A percentile compares a stretch with the other conserved stretches of the same genome.
phyloP scores from a whole-genome alignment of 1,139 yeast genomes.

The Magnusiomyces fungicola region DNA sequence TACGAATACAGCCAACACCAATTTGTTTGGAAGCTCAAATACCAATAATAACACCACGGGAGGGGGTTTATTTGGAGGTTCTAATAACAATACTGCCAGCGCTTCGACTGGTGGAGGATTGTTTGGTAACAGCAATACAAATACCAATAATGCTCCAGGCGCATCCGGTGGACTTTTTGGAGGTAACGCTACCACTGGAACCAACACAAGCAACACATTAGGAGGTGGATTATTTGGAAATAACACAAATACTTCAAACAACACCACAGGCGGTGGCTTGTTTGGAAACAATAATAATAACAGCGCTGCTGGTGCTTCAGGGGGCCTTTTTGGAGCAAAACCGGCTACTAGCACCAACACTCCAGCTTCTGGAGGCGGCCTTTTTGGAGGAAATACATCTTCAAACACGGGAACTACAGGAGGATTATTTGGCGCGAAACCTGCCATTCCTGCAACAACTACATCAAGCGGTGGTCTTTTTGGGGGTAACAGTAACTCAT shows the following conservation, averaged over 20 bases:
- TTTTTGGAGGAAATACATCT: too few species aligned
- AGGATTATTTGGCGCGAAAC: too few species aligned
- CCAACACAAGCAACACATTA: not conserved
- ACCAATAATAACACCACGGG: constrained; percentile 16
- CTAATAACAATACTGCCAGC: constrained; percentile 20
- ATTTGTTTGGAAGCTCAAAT: not conserved
- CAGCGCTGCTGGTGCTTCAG: constrained; percentile 6
- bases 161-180: constrained; percentile 18
- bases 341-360: not conserved
- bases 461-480: constrained; percentile 12
- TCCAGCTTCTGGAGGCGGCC: not conserved
- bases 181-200: constrained; percentile 13
- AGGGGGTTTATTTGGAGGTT: constrained; percentile 15
- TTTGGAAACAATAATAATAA: constrained; percentile 24
- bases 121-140: constrained; percentile 30
- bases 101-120: constrained; percentile 26
- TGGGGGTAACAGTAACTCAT: constrained; percentile 18
- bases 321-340: not conserved
- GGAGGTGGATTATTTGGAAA: constrained; percentile 21
- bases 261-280: constrained; percentile 19
- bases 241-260: constrained; percentile 18
- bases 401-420: too few species aligned
- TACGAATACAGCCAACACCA: not conserved
- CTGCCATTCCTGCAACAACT: too few species aligned
- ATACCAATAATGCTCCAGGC: constrained; percentile 5